These are phyloP conservation scores for Cyclostephanos invisitatus DNA, from an alignment of 108 stramenopile species.

Conservation along the genomic window DNA sequence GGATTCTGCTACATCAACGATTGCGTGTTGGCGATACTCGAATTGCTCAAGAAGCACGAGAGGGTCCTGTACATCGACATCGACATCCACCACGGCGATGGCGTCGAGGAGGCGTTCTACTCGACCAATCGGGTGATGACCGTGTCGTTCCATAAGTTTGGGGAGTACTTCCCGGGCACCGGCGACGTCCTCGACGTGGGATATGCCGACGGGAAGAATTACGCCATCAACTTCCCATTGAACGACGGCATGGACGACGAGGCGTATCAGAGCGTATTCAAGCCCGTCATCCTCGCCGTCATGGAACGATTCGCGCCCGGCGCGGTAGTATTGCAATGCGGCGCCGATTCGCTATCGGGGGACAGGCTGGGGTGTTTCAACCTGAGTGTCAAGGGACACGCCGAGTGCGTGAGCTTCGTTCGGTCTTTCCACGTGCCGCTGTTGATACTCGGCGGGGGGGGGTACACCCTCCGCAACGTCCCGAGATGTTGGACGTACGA, in stretches of 20 bases:
- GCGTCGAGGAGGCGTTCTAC: conserved; percentile 99
- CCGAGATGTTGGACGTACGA: conserved; percentile 97
- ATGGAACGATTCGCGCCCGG: conserved; percentile 97
- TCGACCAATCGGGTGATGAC: conserved; percentile 99
- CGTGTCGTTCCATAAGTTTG: conserved; percentile 98
- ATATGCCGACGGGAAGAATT: conserved; percentile 92
- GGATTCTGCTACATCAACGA: conserved; percentile 99
- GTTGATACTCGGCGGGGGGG: conserved; percentile 97
- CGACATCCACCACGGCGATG: conserved; percentile 99
- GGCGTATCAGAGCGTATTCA: conserved; percentile 89
- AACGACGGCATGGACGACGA: conserved; percentile 96
- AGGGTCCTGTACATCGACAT: conserved; percentile 99
- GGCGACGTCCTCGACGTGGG: conserved; percentile 97
- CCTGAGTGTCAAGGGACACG: conserved; percentile 94
- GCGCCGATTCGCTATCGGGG: conserved; percentile 96
- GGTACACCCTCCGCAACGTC: conserved; percentile 99
- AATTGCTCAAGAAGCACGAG: conserved; percentile 97
- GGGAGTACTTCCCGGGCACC: conserved; percentile 99
- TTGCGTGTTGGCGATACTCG: conserved; percentile 98
- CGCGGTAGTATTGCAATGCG: conserved; percentile 99
- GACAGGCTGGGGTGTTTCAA: conserved; percentile 99
- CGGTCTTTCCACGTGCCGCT: conserved; percentile 92
- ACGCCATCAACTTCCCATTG: conserved; percentile 96
- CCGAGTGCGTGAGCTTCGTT: conserved; percentile 86
- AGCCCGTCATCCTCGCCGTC: conserved; percentile 94